Evolutionary conservation across 2,329 filamentous ascomycete genomes (phyloP), one percentile per base, ranked within the genome.

Genomic region (Harringtonia lauricola): DNA sequence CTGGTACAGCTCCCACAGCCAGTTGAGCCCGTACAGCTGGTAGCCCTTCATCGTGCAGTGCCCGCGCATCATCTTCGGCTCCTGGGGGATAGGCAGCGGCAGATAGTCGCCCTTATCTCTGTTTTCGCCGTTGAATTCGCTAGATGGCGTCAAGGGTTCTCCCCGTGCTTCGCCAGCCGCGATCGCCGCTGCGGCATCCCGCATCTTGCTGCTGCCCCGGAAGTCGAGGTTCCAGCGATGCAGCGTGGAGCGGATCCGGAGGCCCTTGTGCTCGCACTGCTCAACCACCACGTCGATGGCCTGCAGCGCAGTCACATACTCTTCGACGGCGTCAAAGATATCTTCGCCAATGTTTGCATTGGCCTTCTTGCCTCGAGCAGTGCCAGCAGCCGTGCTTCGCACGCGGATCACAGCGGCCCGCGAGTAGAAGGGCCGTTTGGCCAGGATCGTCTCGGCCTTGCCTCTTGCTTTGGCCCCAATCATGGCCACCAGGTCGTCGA

Each of bases 1-100:
- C 42, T 81, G 72, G 64, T 87, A 94, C 14, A 98, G 72, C 37
- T 96, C 65, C 44, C 81, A 79, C 56, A 98, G 74, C 92, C 92
- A 98, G 58, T 96, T 96, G 41, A 98, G 73, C 4, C 92, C 92
- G 26, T 94, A 87, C 18, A 96, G 66, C 59, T 98, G 92, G 56
- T 95, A 96, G 30, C 92, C 82, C 58, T 96, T 95, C 68, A 98
- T 79, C 33, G 74, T 68, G 44, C 90, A 75, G 43, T 84, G 75
- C 0, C 81, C 71, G 26, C 77, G 75, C 85, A 98, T 92, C 42
- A 82, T 74, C 4, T 71, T 64, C 1, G 92, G 92, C 59, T 96
- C 86, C 29, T 72, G 49, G 2, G 66, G 54, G 22, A 76, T 64
- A 0, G 71, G 71, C 9, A 72, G 64, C 12, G 61, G 55, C 35